Base-by-base conservation (phyloP, 805 yeast species). In the Ogataea chonburiensis region DNA sequence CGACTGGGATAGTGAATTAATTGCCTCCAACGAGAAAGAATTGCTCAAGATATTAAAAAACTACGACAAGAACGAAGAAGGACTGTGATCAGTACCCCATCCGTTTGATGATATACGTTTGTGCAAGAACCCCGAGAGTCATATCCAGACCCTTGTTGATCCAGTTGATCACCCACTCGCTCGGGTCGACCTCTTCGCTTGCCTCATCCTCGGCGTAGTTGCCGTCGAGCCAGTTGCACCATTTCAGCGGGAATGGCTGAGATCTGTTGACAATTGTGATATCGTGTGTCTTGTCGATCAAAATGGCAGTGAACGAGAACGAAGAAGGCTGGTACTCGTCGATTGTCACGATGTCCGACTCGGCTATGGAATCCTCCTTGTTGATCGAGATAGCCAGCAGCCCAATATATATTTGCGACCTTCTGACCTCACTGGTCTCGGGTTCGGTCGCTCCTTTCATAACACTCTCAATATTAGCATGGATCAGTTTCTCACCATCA, bases 141-240 rank as follows among this genome's bases (percentile, higher is more conserved):
- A 88, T 71, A 13, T 78, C 77, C 34, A 93, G 67, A 0, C 96
- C 95, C 47, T 79, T 81, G 51, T 77, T 81, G 23, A 84, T 68
- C 94, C 94, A 85, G 35, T 76, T 83, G 27, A 70, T 67, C 10
- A 85, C 84, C 94, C 93, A 85, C 41, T 81, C 86, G 27, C 81
- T 67, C n/a, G 91, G 89, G 50, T 83, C 88, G 10, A 80, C 70
- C 7, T 68, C 56, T 3, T 52, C 53, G 17, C 40, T 47, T 4
- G 46, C 41, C 28, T 46, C 55, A 10, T 25, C 50, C 5, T 43
- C 56, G 2, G 20, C 39, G 31, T 40, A 41, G 34, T 48, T 40
- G 10, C 79, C 75, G 42, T 76, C 80, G n/a, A 91, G 70, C 98
- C 98, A 93, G n/a, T 75, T 67, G 7, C 88, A 81, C 98, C 98